A percentile compares a stretch with the other conserved stretches of the same genome.
phyloP scores from a whole-genome alignment of 2,329 filamentous ascomycete species.

The Curvularia hawaiiensis region DNA sequence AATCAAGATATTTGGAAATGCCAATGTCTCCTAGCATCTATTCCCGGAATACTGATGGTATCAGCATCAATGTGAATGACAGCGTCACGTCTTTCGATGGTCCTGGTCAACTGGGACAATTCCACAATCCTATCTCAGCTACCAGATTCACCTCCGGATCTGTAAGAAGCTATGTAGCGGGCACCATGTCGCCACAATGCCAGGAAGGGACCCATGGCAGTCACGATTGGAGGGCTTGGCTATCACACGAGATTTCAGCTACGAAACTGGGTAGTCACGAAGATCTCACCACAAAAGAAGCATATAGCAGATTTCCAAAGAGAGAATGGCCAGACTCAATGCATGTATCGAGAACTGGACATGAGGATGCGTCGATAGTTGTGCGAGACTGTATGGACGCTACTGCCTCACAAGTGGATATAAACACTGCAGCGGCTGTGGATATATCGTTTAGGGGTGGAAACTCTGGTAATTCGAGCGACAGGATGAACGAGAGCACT shows the following conservation, averaged over 20 bases:
- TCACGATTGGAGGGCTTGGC: slow-evolving; percentile 54
- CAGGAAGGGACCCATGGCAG: slow-evolving; percentile 41
- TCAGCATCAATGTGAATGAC: slow-evolving; percentile 43
- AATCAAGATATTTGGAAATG: slow-evolving; percentile 25
- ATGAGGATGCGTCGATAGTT: slow-evolving; percentile 33
- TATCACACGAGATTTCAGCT: slow-evolving; percentile 52
- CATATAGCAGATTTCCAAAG: slow-evolving; percentile 21
- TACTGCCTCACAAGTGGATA: slow-evolving; percentile 7
- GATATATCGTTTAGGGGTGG: background rate
- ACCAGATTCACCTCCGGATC: slow-evolving; percentile 52
- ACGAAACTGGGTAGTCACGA: slow-evolving; percentile 39
- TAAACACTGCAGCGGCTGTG: background rate
- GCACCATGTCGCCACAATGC: slow-evolving; percentile 35
- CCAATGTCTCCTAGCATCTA: slow-evolving; percentile 56
- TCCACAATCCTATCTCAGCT: slow-evolving; percentile 41
- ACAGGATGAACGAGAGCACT: background rate
- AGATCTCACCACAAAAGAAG: slow-evolving; percentile 34
- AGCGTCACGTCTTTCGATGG: slow-evolving; percentile 39
- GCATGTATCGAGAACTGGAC: slow-evolving; percentile 30
- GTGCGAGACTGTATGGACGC: slow-evolving; percentile 17
- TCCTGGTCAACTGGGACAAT: slow-evolving; percentile 8
- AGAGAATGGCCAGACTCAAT: slow-evolving; percentile 26
- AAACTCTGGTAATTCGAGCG: background rate
- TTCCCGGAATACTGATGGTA: slow-evolving; percentile 50
- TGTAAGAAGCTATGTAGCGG: slow-evolving; percentile 50